Evolutionary conservation across 345 rosid species (phyloP), one percentile per base, ranked within the genome.

Genomic region (Gossypium anomalum): DNA sequence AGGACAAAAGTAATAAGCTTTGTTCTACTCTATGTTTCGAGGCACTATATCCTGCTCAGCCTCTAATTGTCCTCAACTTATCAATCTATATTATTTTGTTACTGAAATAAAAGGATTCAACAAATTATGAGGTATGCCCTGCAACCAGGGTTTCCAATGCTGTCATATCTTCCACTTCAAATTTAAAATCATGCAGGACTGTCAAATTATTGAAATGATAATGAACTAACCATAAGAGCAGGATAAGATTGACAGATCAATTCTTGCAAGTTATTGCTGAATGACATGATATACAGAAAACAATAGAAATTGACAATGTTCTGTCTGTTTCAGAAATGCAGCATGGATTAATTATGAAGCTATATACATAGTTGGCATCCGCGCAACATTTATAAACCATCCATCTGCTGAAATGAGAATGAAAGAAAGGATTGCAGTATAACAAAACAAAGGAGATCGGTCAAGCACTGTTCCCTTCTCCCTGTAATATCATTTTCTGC

Each of bases 331-430:
- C 69, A 69, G 25, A 17, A 51, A 55, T 77, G 73, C 65, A 77
- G 38, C 38, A 53, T 22, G 13, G 47, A 72, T 75, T 57, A 45
- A 49, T 19, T 25, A 53, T 52, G 41, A 67, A 70, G 56, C 53
- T 82, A 80, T 83, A 20, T 77, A 81, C 78, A 70, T 61, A 64
- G 72, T 53, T 69, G 74, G 45, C 75, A 70, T 67, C 76, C 25
- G 34, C 44, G 60, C 70, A 44, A 74, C 43, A 52, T 23, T 57
- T 68, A 65, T 72, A 52, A 22, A 53, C 76, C 76, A 65, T 72
- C 75, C 78, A 65, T 63, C 72, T 38, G 49, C 48, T 0, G 60
- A 22, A 22, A 61, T 27, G 27, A 29, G 16, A 27, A 10, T 56
- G 47, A 74, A 9, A 20, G 17, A 60, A 76, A 74, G n/a, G 62